A percentile compares a stretch with the other conserved stretches of the same genome.
Evolutionary conservation across 129 eudicot species (phyloP).

Genomic region (Saposhnikovia divaricata): DNA sequence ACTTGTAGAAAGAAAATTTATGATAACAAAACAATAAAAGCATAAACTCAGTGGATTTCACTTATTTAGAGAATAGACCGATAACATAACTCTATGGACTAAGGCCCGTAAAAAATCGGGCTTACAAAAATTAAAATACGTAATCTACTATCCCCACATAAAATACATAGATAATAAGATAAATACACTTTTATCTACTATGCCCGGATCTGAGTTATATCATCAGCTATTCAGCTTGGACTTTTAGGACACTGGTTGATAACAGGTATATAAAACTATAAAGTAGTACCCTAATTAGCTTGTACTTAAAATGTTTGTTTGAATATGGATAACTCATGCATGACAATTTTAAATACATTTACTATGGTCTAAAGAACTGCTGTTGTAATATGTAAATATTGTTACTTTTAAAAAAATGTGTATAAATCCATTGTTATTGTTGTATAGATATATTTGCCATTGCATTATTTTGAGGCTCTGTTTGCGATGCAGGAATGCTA

Average conservation of each 20-base stretch:
- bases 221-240: no score
- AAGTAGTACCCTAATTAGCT: not conserved
- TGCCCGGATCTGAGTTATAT: no score
- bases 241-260: not conserved
- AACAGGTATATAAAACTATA: not conserved
- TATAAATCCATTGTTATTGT: not conserved
- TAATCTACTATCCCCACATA: no score
- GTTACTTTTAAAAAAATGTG: not conserved
- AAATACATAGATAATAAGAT: no score
- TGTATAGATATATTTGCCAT: not conserved
- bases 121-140: no score
- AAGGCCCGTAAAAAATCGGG: no score
- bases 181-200: no score
- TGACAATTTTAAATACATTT: not conserved
- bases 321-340: not conserved
- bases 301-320: not conserved
- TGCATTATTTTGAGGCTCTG: not conserved
- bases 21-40: no score
- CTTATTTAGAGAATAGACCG: no score
- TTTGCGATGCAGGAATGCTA: slow-evolving; percentile 55
- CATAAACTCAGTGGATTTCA: no score
- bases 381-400: not conserved
- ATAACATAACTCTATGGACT: no score
- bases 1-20: no score
- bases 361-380: not conserved